Base-by-base conservation (phyloP, 345 rosid genomes). In the Alliaria petiolata region DNA sequence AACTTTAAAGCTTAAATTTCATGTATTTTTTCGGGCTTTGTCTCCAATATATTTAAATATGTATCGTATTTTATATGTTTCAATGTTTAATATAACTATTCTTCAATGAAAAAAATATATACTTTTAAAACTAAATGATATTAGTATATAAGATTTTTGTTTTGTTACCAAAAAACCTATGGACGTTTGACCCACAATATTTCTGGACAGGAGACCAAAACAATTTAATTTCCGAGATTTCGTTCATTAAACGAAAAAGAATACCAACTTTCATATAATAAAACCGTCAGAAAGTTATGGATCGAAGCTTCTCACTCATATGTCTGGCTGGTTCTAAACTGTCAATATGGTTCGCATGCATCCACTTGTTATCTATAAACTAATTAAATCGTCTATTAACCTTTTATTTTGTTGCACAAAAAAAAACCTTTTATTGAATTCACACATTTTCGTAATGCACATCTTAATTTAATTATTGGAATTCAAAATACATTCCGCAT, bases 241-340 rank as follows among this genome's bases (percentile, higher is more conserved):
- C 9, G n/a, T 6, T 19, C 54, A 33, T 4, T 43, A 33, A 10
- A 58, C 54, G 33, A 20, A 12, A 70, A 26, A 11, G 17, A 46
- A 19, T 31, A 42, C 28, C 35, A 20, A 43, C 20, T 34, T 43
- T 31, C 13, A 34, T 62, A 42, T 52, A n/a, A n/a, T n/a, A n/a
- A 62, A 47, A 26, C 67, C 34, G 44, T 61, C 69, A 62, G 55
- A 53, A 54, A 42, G 9, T n/a, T 25, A 62, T n/a, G 39, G 47
- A 35, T 54, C 65, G 58, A 64, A 64, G 50, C 34, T 55, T 64
- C 76, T 64, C 65, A 55, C 76, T 64, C 65, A 55, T 40, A 16
- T 44, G 49, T 30, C 40, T 46, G 35, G 61, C 77, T 65, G 51
- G 50, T 46, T 38, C 57, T 33, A 38, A 45, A 49, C 71, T 73